Evolutionary conservation across 148 eudicot species (phyloP).

Genomic region (Persicaria tinctoria): DNA sequence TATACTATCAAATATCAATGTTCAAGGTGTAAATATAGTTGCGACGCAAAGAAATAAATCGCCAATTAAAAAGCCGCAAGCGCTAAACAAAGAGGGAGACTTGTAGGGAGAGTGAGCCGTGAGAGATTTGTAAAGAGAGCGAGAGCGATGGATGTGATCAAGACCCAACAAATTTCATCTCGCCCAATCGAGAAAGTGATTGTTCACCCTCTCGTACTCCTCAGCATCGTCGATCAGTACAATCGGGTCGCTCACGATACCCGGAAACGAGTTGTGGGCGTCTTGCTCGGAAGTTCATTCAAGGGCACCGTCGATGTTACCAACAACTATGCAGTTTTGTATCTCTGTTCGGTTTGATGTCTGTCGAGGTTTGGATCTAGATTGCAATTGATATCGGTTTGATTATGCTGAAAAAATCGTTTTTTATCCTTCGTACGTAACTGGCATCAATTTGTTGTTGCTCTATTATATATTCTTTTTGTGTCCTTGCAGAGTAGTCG

Average conservation of each 20-base stretch:
- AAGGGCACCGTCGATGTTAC: slow-evolving; percentile 84
- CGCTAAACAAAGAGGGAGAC: no score
- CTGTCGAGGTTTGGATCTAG: slow-evolving; percentile 9
- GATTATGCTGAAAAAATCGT: no score
- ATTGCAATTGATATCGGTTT: neutral
- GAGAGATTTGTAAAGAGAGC: no score
- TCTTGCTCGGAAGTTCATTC: slow-evolving; percentile 66
- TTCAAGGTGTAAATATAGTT: no score
- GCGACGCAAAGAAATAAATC: no score
- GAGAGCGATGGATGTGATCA: slow-evolving; percentile 81
- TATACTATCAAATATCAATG: no score
- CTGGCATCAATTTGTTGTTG: no score
- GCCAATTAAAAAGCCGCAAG: no score
- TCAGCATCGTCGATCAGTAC: slow-evolving; percentile 95
- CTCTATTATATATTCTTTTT: no score
- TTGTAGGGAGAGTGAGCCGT: no score
- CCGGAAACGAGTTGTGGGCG: slow-evolving; percentile 87
- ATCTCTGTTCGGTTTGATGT: neutral
- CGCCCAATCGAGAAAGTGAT: slow-evolving; percentile 81
- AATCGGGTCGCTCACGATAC: slow-evolving; percentile 96
- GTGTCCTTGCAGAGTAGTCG: no score
- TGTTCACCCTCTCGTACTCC: slow-evolving; percentile 84
- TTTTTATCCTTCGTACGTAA: no score
- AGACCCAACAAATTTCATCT: slow-evolving; percentile 74
- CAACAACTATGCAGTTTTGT: slow-evolving; percentile 84